phyloP scores from a whole-genome alignment of 495 filamentous ascomycete species.

The Zalerion maritima region DNA sequence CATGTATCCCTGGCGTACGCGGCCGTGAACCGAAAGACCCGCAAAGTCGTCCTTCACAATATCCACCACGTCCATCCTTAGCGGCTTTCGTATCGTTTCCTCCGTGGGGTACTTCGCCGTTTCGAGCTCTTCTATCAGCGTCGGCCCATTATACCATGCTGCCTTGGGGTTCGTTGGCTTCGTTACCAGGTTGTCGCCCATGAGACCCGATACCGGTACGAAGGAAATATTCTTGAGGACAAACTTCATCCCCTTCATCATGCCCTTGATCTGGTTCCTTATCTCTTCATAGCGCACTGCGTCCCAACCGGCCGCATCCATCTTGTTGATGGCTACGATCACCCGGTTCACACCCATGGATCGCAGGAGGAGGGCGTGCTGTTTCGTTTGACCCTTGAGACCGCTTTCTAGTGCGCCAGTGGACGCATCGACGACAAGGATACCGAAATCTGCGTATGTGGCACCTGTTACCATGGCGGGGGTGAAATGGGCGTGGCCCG shows the following conservation, averaged over 20 bases:
- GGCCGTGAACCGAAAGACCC: conserved; percentile 69
- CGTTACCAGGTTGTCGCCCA: conserved; percentile 69
- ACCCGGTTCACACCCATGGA: conserved; percentile 84
- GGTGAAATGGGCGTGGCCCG: conserved; percentile 89
- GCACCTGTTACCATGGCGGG: conserved; percentile 98
- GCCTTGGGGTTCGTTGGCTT: conserved; percentile 38
- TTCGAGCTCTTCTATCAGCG: conserved; percentile 72
- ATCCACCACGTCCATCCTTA: conserved; percentile 73
- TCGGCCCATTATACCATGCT: conserved; percentile 68
- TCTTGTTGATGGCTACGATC: conserved; percentile 87
- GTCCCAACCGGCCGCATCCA: conserved; percentile 73
- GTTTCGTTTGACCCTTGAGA: conserved; percentile 84
- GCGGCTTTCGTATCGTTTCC: conserved; percentile 59
- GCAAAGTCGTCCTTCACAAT: conserved; percentile 52
- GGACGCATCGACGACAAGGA: conserved; percentile 82
- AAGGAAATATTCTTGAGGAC: conserved; percentile 64
- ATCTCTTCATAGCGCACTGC: conserved; percentile 74
- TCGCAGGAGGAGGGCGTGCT: conserved; percentile 77
- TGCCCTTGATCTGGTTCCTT: conserved; percentile 63
- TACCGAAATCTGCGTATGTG: conserved; percentile 89
- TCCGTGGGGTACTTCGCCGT: conserved; percentile 55
- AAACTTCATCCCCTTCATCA: conserved; percentile 72
- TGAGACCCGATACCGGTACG: conserved; percentile 76
- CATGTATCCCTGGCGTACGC: conserved; percentile 68
- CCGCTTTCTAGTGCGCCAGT: conserved; percentile 85